Percentiles rank a stretch among this genome's conserved stretches.
Evolutionary conservation across 2,329 filamentous ascomycete genomes (phyloP).

Genomic region (Penicillium sp.): DNA sequence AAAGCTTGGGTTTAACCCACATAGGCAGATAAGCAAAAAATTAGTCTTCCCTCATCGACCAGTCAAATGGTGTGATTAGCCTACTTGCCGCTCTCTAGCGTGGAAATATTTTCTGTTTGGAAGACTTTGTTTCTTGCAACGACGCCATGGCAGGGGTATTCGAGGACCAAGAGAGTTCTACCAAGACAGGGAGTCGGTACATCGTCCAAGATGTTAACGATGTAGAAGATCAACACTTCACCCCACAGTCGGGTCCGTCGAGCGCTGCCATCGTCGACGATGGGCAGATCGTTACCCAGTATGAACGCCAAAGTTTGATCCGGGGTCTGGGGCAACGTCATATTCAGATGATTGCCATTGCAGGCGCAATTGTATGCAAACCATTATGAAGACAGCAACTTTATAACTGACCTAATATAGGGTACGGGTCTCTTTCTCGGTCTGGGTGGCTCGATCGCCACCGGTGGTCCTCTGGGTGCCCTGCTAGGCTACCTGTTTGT

Average conservation of each 20-base stretch:
- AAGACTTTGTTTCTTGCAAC: not conserved
- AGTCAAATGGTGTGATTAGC: slow-evolving; percentile 23
- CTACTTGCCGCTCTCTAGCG: slow-evolving; percentile 1
- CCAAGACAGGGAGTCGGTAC: slow-evolving; percentile 16
- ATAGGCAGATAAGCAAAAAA: slow-evolving; percentile 6
- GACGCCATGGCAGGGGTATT: slow-evolving; percentile 14
- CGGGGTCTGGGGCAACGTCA: slow-evolving; percentile 46
- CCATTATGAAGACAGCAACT: not conserved
- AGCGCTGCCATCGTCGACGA: slow-evolving; percentile 8
- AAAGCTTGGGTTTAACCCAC: not conserved
- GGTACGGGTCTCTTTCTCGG: slow-evolving; percentile 54
- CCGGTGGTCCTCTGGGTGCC: slow-evolving; percentile 51
- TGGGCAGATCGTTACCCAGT: slow-evolving; percentile 28
- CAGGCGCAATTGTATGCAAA: slow-evolving; percentile 42
- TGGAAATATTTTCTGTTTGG: slow-evolving; percentile 2
- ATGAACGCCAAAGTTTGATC: slow-evolving; percentile 51
- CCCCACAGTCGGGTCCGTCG: slow-evolving; percentile 3
- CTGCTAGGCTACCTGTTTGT: slow-evolving; percentile 52
- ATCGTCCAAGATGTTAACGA: slow-evolving; percentile 18
- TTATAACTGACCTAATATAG: slow-evolving; percentile 7
- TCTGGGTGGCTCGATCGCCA: slow-evolving; percentile 50
- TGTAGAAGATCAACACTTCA: slow-evolving; percentile 14
- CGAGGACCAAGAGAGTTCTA: slow-evolving; percentile 1
- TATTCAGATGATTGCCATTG: slow-evolving; percentile 46
- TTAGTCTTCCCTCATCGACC: slow-evolving; percentile 17